Base-by-base conservation (phyloP, 148 eudicot genomes). In the Mesembryanthemum crystallinum region DNA sequence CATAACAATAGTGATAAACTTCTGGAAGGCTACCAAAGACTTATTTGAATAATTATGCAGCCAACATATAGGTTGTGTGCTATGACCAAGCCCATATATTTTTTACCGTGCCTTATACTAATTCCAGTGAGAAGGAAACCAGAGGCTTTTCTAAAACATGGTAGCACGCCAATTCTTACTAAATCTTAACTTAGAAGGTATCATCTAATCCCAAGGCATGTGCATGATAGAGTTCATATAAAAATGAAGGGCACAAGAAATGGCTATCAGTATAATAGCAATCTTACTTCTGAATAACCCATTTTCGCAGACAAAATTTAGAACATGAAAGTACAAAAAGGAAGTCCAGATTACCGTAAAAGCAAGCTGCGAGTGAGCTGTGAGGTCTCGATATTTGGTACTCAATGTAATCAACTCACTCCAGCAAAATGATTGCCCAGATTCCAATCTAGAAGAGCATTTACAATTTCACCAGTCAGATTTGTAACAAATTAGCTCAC, bases 381-480 rank as follows among this genome's bases (percentile, higher is more conserved):
- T 92, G 69, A 94, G 86, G 80, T 94, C 98, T 47, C 97, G 88
- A 77, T 94, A 92, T 76, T 94, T 94, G 70, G 97, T 92, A 83
- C 97, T 94, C 87, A 94, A 72, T 43, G 96, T 89, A 75, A 94
- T 84, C 42, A 90, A 82, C 78, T 92, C 96, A 81, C 86, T 89
- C 98, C 98, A 94, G 89, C 89, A 88, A 88, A 85, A 94, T 43
- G 90, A 83, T 57, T 95, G 97, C 61, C 91, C 97, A 33, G 91
- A 85, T 69, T 94, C 98, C 85, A 94, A 80, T 86, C 98, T 94
- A 84, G 73, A 73, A 57, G 66, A 74, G 61, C 52, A 80, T 61
- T 27, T 28, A 23, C 45, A 33, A 72, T 65, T 74, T 72, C 69
- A 72, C 18, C 15, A 59, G 74, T 57, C 23, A 68, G 27, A 52